Evolutionary conservation across 495 filamentous ascomycete species (phyloP).

Genomic region (Penicillium subrubescens): DNA sequence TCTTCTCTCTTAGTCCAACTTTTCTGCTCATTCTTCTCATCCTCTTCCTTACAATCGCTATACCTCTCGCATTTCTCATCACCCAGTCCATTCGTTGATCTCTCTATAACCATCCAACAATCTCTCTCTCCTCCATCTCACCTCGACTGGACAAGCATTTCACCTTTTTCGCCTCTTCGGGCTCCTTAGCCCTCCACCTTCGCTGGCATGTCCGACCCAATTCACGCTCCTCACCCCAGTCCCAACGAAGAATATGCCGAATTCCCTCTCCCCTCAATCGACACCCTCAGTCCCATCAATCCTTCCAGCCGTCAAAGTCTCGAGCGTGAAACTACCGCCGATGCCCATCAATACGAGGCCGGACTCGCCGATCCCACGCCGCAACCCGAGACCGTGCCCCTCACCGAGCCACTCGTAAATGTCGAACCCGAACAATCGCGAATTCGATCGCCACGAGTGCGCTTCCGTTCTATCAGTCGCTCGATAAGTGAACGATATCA

Average conservation of each 20-base stretch:
- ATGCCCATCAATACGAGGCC: slow-evolving; percentile 22
- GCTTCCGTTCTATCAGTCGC: slow-evolving; percentile 30
- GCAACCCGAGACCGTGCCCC: neutral
- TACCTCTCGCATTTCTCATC: neutral
- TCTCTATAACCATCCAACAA: neutral
- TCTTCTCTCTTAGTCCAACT: neutral
- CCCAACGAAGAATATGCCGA: slow-evolving; percentile 31
- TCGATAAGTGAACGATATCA: slow-evolving; percentile 16
- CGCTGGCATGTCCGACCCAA: slow-evolving; percentile 25
- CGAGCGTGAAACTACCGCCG: slow-evolving; percentile 22
- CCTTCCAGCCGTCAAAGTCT: slow-evolving; percentile 17
- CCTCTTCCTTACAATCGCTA: neutral
- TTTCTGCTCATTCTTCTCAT: neutral
- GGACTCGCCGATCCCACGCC: slow-evolving; percentile 7
- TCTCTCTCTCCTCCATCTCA: neutral
- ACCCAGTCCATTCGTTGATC: neutral
- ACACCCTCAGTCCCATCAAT: neutral
- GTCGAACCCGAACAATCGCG: neutral
- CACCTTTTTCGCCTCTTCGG: neutral
- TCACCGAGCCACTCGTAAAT: neutral
- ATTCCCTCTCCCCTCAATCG: slow-evolving; percentile 21
- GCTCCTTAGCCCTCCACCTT: neutral
- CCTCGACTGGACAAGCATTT: neutral
- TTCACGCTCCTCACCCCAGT: slow-evolving; percentile 26
- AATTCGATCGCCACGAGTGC: slow-evolving; percentile 26